Evolutionary conservation across 164 flowering plant species (phyloP), one percentile per base, ranked within the genome.

Genomic region (Euptelea pleiosperma): DNA sequence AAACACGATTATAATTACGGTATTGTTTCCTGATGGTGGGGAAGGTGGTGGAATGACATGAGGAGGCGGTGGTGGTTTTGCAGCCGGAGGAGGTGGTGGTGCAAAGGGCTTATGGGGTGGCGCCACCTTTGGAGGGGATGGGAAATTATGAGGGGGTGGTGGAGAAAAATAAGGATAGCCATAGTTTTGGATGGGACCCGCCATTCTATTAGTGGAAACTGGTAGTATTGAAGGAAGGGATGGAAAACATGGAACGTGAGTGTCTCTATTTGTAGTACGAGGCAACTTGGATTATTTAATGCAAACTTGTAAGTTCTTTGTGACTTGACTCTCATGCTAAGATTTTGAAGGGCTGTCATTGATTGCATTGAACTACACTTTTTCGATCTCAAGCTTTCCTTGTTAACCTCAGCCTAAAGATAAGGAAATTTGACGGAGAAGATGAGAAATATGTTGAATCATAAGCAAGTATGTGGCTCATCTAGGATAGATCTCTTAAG

Each of bases 1-100:
- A 22, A 85, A 76, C 39, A 82, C 79, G 6, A 82, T 34, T 55
- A 82, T 73, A 21, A 82, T 67, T 0, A 77, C 62, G 18, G 78
- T 55, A 58, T 76, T 62, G 41, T 75, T 63, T 8, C 66, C 66
- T 2, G 78, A 66, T 8, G 84, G 60, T 33, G 82, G 72, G 36
- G 80, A 64, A 18, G 75, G 73, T 14, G 77, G 65, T 30, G 70
- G 74, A 43, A 18, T 11, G 14, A 61, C 3, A 63, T 57, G 67
- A 28, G 58, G 70, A 7, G 79, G 79, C 6, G 78, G 75, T 9
- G 74, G 75, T 24, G 55, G 28, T 25, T 33, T 18, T 15, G 55
- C 33, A 24, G 28, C 6, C n/a, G n/a, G n/a, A 8, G 65, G 73
- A 4, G 70, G 8, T 63, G 65, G 58, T 52, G 65, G 58, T 22